Evolutionary conservation across 169 alveolate species (phyloP), one percentile per base, ranked within the genome.

Genomic region (Plasmodium gaboni): DNA sequence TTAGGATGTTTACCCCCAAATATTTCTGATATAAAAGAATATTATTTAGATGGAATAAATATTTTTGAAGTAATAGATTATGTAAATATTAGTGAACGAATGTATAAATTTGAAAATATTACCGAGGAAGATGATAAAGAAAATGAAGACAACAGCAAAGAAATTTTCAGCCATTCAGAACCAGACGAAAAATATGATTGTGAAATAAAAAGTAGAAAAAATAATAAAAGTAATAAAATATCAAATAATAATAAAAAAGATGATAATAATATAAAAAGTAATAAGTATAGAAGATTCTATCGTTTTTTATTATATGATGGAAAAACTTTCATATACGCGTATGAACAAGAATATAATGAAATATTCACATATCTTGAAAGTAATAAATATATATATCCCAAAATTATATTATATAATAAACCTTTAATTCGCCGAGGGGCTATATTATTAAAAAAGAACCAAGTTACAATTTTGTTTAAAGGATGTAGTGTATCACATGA

Each of bases 271-370:
- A 17, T 10, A 32, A 51, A 48, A 6, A 76, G 22, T 17, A 44
- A 59, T 1, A 71, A 71, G 71, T 70, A 6, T 26, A 70, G 53
- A 71, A 64, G 92, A 44, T 50, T 86, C 5, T 86, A 59, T 71
- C 92, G 92, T 7, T 86, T 86, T 86, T 70, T 86, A 86, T 50
- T 86, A 51, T 86, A 59, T 51, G 92, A 86, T 86, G 92, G 92
- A 53, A 60, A 71, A 7, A 38, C 12, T 50, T 86, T 70, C 69
- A 65, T 86, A 12, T 86, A 86, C 72, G 92, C 92, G 1, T 86
- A 86, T 86, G 92, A 86, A 73, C 28, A 60, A 13, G 87, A 86
- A 51, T 65, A 15, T 64, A 86, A 86, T 57, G 85, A 86, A 48
- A 69, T 22, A 60, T 86, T 86, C 72, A 86, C 70, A 48, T 86